These are phyloP conservation scores for Luffa aegyptiaca DNA, from an alignment of 306 rosid species.

Conservation along the genomic window DNA sequence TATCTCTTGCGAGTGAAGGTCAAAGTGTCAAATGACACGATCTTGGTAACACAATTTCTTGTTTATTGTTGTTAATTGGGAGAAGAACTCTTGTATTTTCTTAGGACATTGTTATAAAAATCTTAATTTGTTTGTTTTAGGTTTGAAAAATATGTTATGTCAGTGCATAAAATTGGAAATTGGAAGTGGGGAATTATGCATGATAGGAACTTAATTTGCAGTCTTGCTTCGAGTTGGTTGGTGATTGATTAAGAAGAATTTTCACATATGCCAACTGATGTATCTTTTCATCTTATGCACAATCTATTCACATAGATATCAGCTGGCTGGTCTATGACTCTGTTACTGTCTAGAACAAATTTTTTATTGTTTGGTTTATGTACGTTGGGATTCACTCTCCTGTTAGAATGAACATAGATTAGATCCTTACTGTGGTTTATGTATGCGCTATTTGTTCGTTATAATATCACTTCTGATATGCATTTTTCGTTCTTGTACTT, in stretches of 20 bases:
- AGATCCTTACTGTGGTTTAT: background rate
- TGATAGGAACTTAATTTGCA: background rate
- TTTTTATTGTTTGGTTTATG: background rate
- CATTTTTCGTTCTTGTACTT: constrained; percentile 11
- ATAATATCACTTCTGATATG: constrained; percentile 2
- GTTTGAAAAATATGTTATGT: background rate
- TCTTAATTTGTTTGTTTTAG: background rate
- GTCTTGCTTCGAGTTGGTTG: background rate
- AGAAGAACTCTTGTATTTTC: background rate
- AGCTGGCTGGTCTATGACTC: background rate
- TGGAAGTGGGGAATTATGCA: background rate
- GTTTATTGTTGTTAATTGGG: background rate
- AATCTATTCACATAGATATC: background rate
- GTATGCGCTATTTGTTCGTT: background rate
- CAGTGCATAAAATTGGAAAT: background rate
- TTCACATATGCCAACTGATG: background rate
- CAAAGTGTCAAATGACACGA: background rate
- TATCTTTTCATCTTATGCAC: background rate
- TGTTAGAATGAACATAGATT: background rate
- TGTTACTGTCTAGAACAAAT: background rate
- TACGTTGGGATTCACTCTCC: background rate
- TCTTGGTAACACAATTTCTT: background rate
- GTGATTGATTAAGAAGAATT: background rate
- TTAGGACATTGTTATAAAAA: too few species aligned
- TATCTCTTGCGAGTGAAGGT: background rate